Evolutionary conservation across 345 rosid genomes (phyloP), one percentile per base, ranked within the genome.

Genomic region (Odontarrhena argentea): DNA sequence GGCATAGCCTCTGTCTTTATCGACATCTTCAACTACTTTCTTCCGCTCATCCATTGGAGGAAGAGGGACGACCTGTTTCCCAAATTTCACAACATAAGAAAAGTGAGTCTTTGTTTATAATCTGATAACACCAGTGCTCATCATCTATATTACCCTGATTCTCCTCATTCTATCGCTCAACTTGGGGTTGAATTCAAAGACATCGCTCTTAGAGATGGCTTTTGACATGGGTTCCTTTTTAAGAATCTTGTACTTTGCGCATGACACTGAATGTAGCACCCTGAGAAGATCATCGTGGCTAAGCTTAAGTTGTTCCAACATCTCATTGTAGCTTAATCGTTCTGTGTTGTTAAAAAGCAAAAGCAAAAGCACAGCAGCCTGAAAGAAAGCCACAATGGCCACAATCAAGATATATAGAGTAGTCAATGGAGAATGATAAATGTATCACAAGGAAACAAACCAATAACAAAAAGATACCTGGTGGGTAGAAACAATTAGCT

Each of bases 21-120:
- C 89, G 18, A 88, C 97, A 73, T 85, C 96, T 61, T 91, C 92
- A 18, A 87, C 82, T 15, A 94, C 79, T 68, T 91, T 94, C 81
- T 83, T 88, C 74, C 91, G 77, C 55, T 91, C 99, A 74, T 86
- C 96, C 42, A 88, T 74, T 0, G 85, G 87, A 15, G 97, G 92
- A 8, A 91, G 92, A 67, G 96, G 94, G 0, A 28, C 32, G 49
- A 69, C 44, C 73, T 68, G 57, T 61, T 34, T 3, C 47, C 32
- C 38, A 42, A n/a, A 38, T 43, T 54, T n/a, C 36, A 9, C 36
- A 35, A 18, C 22, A 44, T 5, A 5, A 28, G 8, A 9, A 37
- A 9, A n/a, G 9, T 2, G 8, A 13, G 13, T 25, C 3, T n/a
- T 56, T 8, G 22, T 18, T 18, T 18, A 18, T 18, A 18, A 57